Base-by-base conservation (phyloP, 2,329 filamentous ascomycete genomes). In the Aspergillus ochraceus region DNA sequence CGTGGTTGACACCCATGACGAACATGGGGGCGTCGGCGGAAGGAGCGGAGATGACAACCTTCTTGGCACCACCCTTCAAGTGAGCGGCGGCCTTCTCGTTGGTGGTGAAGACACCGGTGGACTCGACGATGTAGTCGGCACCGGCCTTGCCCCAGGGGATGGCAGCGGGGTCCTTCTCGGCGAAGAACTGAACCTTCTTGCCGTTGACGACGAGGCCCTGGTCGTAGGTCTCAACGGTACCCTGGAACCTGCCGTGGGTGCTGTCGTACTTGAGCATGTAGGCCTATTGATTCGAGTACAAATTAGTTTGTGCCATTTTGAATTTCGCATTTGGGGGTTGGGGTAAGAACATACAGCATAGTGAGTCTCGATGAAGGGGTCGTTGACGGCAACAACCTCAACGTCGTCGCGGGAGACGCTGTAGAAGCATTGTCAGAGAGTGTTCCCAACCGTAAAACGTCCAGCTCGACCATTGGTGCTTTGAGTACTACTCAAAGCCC, bases 241-340 rank as follows among this genome's bases (percentile, higher is more conserved):
- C 94, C 86, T 97, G 96, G 90, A 98, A 99, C 79, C 87, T 79
- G 73, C 95, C 95, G 88, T 99, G 95, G 80, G 91, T 92, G 74
- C 91, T 92, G 86, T 99, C 95, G 81, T 98, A 98, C 87, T 96
- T 96, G 84, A 99, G 90, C 95, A 98, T 98, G 89, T 98, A 98
- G 78, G 90, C 91, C 92, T 97, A 39, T 45, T 26, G 30, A 26
- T 47, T 11, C 50, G 14, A 12, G 22, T 20, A 39, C 58, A 22
- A 36, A 30, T 60, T 49, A 61, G 57, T 49, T 29, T 54, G 42
- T n/a, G n/a, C n/a, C n/a, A n/a, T n/a, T n/a, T n/a, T n/a, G n/a
- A n/a, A n/a, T n/a, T n/a, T n/a, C n/a, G n/a, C n/a, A n/a, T n/a
- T n/a, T n/a, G n/a, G n/a, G n/a, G n/a, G n/a, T n/a, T n/a, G n/a